A percentile compares a stretch with the other conserved stretches of the same genome.
Conservation (phyloP, 2,329 filamentous ascomycete genomes). For the Ascochyta pisi region DNA sequence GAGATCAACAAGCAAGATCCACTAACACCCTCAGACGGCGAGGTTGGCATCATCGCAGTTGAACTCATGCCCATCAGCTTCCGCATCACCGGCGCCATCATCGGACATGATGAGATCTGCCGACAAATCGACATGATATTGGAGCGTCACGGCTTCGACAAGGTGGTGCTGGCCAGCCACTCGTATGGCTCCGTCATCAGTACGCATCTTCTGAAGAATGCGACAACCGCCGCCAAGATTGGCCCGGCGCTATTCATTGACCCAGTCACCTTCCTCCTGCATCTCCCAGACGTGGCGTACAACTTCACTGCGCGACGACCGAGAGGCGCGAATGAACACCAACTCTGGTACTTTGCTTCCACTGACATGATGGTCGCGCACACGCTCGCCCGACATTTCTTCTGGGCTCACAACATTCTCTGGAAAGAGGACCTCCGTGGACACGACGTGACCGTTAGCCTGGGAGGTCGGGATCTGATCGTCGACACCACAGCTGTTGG, state of each 20-base stretch:
- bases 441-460: conserved; percentile 61
- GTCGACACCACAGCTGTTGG: conserved; percentile 66
- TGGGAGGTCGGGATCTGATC: conserved; percentile 69
- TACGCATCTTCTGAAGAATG: conserved; percentile 65
- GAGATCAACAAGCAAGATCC: conserved; percentile 54
- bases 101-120: conserved; percentile 61
- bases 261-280: conserved; percentile 71
- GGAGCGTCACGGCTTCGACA: conserved; percentile 62
- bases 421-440: conserved; percentile 70
- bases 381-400: conserved; percentile 70
- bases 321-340: conserved; percentile 68
- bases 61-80: conserved; percentile 72
- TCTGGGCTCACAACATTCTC: conserved; percentile 73
- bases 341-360: conserved; percentile 73
- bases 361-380: conserved; percentile 72
- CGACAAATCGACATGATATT: conserved; percentile 65
- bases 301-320: conserved; percentile 62
- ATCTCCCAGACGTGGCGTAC: conserved; percentile 73
- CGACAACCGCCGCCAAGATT: conserved; percentile 54
- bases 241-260: conserved; percentile 63
- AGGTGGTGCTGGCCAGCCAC: conserved; percentile 68
- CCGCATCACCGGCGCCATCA: conserved; percentile 63
- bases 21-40: conserved; percentile 45
- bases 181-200: conserved; percentile 69
- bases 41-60: conserved; percentile 69